These are phyloP conservation scores for Neonectria punicea DNA, from an alignment of 2,329 filamentous ascomycete species.

Conservation along the genomic window DNA sequence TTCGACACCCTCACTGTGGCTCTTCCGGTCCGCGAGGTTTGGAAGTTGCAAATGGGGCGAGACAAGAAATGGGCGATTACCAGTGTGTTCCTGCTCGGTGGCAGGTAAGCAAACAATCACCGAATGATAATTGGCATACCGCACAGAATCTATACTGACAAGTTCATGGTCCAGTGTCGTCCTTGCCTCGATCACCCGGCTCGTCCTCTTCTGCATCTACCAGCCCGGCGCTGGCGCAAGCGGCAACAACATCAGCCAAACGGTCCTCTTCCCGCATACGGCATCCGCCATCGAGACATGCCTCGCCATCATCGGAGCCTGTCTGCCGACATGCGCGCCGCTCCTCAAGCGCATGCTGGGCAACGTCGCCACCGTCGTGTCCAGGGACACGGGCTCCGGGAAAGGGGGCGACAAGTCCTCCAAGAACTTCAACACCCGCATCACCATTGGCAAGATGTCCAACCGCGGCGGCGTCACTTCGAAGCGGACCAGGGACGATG, in stretches of 20 bases:
- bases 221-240: background rate
- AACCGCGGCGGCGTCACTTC: background rate
- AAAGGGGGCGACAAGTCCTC: background rate
- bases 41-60: conserved; percentile 18
- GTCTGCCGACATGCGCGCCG: conserved; percentile 18
- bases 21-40: conserved; percentile 15
- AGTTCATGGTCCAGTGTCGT: conserved; percentile 10
- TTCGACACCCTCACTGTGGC: conserved; percentile 14
- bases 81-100: conserved; percentile 18
- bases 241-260: conserved; percentile 16
- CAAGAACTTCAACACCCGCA: background rate
- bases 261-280: conserved; percentile 14
- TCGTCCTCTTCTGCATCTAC: conserved; percentile 18
- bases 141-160: background rate
- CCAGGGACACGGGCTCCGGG: background rate
- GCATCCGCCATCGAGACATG: conserved; percentile 37
- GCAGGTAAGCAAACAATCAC: background rate
- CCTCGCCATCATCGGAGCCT: conserved; percentile 20
- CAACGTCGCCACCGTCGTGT: background rate
- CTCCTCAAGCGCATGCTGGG: conserved; percentile 28
- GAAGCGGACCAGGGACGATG: background rate
- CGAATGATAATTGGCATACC: background rate
- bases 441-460: conserved; percentile 11
- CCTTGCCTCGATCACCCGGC: conserved; percentile 15
- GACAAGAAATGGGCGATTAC: conserved; percentile 24